phyloP scores from a whole-genome alignment of 495 filamentous ascomycete species.

The Trichoderma gamsii region DNA sequence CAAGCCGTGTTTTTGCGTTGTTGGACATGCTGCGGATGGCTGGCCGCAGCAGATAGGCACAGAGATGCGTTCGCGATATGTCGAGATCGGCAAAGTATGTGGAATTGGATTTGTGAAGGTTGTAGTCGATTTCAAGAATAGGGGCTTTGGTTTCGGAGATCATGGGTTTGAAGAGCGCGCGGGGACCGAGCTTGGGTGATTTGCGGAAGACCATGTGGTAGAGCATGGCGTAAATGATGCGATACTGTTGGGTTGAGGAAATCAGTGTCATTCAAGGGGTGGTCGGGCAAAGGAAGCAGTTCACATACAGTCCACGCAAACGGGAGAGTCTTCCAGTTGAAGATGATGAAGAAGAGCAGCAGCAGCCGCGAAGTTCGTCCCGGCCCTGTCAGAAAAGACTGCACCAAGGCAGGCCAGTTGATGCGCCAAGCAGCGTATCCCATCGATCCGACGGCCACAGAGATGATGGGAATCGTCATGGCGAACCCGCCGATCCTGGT shows the following conservation, averaged over 20 bases:
- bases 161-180: constrained; percentile 58
- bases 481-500: constrained; percentile 8
- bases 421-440: constrained; percentile 39
- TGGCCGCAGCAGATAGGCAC: constrained; percentile 46
- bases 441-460: constrained; percentile 30
- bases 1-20: constrained; percentile 38
- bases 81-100: constrained; percentile 83
- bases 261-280: constrained; percentile 8
- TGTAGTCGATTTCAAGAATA: constrained; percentile 70
- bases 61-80: constrained; percentile 59
- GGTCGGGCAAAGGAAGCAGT: neutral
- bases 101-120: constrained; percentile 77
- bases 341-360: constrained; percentile 45
- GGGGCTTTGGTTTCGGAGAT: constrained; percentile 54
- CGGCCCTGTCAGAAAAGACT: constrained; percentile 44
- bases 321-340: constrained; percentile 69
- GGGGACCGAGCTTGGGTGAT: constrained; percentile 34
- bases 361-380: constrained; percentile 43
- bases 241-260: constrained; percentile 38
- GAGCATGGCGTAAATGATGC: constrained; percentile 56
- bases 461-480: constrained; percentile 23
- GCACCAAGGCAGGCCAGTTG: constrained; percentile 29
- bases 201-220: constrained; percentile 48
- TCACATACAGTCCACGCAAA: constrained; percentile 66
- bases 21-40: constrained; percentile 36